Conservation (phyloP, 495 filamentous ascomycete genomes). For the Bryoglossum gracile region DNA sequence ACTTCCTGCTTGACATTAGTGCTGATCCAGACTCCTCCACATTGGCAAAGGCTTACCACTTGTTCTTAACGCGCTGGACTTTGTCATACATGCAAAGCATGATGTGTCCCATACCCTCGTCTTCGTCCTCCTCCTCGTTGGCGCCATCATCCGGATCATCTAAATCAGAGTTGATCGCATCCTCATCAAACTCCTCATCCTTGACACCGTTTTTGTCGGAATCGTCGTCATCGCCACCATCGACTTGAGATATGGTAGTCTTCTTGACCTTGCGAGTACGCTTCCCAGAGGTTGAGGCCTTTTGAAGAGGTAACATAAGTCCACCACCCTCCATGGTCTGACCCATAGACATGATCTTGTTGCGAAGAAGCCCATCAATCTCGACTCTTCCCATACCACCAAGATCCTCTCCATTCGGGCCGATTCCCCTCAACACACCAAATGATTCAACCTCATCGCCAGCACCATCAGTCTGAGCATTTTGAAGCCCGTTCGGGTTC, state of each 20-base stretch:
- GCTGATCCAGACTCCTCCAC: too few species aligned
- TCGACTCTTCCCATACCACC: conserved; percentile 43
- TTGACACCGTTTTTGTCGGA: conserved; percentile 51
- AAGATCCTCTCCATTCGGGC: conserved; percentile 27
- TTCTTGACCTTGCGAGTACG: conserved; percentile 32
- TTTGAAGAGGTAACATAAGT: conserved; percentile 62
- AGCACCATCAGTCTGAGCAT: conserved; percentile 68
- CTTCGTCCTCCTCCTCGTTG: conserved; percentile 72
- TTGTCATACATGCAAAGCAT: conserved; percentile 99
- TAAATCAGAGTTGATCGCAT: conserved; percentile 97
- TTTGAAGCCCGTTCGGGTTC: conserved; percentile 29
- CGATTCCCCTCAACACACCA: conserved; percentile 44
- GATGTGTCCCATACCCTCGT: conserved; percentile 67
- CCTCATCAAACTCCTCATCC: conserved; percentile 70
- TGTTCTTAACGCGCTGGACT: conserved; percentile 98
- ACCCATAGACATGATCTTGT: conserved; percentile 60
- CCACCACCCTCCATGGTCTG: conserved; percentile 72
- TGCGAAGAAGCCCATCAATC: conserved; percentile 54
- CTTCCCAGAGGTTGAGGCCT: conserved; percentile 27
- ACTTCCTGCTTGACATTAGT: conserved; percentile 58
- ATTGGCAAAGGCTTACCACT: conserved; percentile 67
- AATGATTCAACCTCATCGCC: conserved; percentile 47
- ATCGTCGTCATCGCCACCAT: conserved; percentile 51
- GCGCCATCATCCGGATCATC: conserved; percentile 87
- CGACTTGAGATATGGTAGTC: conserved; percentile 42